Conservation (phyloP, 2,329 filamentous ascomycete species). For the Exophiala sp. region DNA sequence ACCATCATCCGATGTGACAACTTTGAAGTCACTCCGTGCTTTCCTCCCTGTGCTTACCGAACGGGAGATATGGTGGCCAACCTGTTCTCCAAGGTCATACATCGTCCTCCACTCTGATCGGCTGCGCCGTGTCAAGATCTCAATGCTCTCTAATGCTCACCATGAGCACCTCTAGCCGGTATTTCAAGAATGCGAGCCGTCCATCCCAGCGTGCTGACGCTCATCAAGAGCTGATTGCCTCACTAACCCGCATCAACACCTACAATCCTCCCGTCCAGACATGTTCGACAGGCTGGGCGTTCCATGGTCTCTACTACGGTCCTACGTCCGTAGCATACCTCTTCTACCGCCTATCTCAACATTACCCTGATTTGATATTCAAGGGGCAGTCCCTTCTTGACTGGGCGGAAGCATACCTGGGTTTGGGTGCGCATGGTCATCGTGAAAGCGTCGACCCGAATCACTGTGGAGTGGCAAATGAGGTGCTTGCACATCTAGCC, state of each 20-base stretch:
- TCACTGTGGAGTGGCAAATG: constrained; percentile 48
- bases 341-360: constrained; percentile 46
- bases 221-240: constrained; percentile 21
- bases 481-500: constrained; percentile 45
- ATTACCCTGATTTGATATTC: constrained; percentile 43
- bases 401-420: constrained; percentile 46
- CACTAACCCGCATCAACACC: constrained; percentile 25
- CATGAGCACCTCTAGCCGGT: constrained; percentile 6
- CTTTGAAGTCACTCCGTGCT: too few species aligned
- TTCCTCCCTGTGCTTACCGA: too few species aligned
- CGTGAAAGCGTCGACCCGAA: constrained; percentile 35
- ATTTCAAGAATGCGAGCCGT: constrained; percentile 11
- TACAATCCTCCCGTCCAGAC: constrained; percentile 28
- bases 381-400: constrained; percentile 39
- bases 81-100: not conserved
- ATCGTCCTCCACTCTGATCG: not conserved
- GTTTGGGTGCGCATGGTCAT: constrained; percentile 10
- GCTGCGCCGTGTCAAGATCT: not conserved
- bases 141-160: not conserved
- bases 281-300: constrained; percentile 30
- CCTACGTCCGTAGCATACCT: constrained; percentile 54
- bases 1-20: too few species aligned
- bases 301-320: constrained; percentile 46
- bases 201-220: constrained; percentile 11
- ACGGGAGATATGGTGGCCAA: too few species aligned